phyloP scores from a whole-genome alignment of 1,139 yeast species.

The Yueomyces sp. region DNA sequence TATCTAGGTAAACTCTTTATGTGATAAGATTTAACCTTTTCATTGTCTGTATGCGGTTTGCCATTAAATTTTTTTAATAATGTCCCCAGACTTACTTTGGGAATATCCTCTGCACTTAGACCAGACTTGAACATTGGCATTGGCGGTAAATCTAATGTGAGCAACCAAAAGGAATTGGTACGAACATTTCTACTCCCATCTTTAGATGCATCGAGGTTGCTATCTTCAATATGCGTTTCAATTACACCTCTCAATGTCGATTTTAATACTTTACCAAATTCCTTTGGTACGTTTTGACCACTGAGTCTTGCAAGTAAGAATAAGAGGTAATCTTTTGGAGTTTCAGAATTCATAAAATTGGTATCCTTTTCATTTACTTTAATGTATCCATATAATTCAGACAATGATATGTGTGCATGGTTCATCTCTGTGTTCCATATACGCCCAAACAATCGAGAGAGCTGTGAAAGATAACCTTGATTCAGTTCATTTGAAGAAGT shows the following conservation, averaged over 20 bases:
- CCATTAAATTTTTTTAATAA: constrained; percentile 40
- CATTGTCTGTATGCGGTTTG: constrained; percentile 2
- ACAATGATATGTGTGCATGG: constrained; percentile 52
- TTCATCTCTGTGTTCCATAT: constrained; percentile 49
- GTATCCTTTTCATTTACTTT: neutral
- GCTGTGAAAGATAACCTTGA: no score
- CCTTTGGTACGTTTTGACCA: constrained; percentile 13
- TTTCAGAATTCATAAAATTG: neutral
- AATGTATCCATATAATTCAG: constrained; percentile 39
- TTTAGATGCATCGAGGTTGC: no score
- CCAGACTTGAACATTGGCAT: constrained; percentile 41
- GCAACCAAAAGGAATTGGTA: constrained; percentile 42
- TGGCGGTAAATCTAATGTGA: constrained; percentile 48
- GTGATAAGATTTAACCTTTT: constrained; percentile 25
- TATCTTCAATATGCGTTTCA: no score
- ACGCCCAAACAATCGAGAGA: constrained; percentile 27
- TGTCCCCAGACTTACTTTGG: constrained; percentile 38
- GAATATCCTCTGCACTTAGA: constrained; percentile 29
- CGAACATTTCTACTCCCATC: neutral
- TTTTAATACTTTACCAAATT: no score
- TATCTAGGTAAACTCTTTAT: constrained; percentile 39
- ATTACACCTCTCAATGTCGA: no score
- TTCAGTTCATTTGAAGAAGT: no score
- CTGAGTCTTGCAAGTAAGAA: neutral
- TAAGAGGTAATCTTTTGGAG: neutral